These are phyloP conservation scores for Nakaseomyces delphensis DNA, from an alignment of 1,139 yeast genomes.

Conservation along the genomic window DNA sequence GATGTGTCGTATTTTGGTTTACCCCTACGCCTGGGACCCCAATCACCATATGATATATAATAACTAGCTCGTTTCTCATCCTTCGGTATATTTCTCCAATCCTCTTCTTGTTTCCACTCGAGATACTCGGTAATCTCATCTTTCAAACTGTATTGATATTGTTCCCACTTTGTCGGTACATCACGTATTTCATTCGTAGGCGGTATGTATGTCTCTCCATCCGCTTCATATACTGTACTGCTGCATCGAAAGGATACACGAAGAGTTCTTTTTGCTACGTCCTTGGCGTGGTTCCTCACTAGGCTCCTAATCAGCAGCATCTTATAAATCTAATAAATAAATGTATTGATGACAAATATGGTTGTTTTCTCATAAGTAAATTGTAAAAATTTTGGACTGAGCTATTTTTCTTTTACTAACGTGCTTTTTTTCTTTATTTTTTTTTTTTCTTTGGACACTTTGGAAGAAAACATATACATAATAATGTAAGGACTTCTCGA, in stretches of 20 bases:
- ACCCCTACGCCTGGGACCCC: constrained; percentile 25
- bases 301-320: no score
- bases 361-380: no score
- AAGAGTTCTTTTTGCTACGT: no score
- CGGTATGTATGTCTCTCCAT: constrained; percentile 17
- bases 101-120: constrained; percentile 37
- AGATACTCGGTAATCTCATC: constrained; percentile 39
- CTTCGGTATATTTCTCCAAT: constrained; percentile 33
- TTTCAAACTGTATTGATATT: constrained; percentile 34
- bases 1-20: constrained; percentile 12
- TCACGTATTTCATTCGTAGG: constrained; percentile 17
- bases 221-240: neutral
- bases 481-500: neutral
- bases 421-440: neutral
- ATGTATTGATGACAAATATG: neutral
- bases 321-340: no score
- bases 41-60: constrained; percentile 24
- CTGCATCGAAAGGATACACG: no score
- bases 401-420: neutral
- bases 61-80: constrained; percentile 34
- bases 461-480: neutral
- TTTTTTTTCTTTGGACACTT: neutral
- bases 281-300: no score
- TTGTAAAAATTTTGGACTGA: neutral
- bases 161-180: constrained; percentile 31